Base-by-base conservation (phyloP, 768 basidiomycete genomes). In the Boletus barrowsii region DNA sequence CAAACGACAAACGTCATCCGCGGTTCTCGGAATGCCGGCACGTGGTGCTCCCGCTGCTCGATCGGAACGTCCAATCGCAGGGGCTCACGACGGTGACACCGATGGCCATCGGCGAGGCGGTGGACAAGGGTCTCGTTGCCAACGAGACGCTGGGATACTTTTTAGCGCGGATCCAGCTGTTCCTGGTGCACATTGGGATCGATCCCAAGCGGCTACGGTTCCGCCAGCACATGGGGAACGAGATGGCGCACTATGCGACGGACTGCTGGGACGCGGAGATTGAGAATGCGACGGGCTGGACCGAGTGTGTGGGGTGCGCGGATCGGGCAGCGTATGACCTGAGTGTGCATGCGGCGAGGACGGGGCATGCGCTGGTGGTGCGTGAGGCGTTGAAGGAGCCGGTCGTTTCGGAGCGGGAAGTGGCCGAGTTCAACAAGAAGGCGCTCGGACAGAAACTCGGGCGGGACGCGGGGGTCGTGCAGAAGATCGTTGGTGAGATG, bases 211-310 rank as follows among this genome's bases (percentile, higher is more conserved):
- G 93, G 9, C 76, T 98, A 58, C 83, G 97, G 49, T 98, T 98
- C 83, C 81, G 97, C 33, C 97, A 99, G 67, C 97, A 99, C 71
- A 98, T 98, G 97, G 81, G 75, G 36, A 99, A 98, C 74, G 97
- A 98, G 78, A 98, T 98, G 96, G 97, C 97, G 1, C 97, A 98
- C 72, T 99, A 99, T 70, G 96, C 97, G 51, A 83, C 93, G 37
- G 96, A 98, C 74, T 99, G 97, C 73, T 99, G 97, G 97, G 97
- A 99, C 68, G 97, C 95, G 41, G 97, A 99, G 76, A 98, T 98
- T 60, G 82, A 93, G 58, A 93, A 91, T 50, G 89, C 91, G 46
- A 58, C 57, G 17, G 70, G 88, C 42, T 99, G 97, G 97, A 96
- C 93, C 49, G 97, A 99, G 75, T 99, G 97, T 70, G 95, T 98